Percentiles rank a stretch among this genome's conserved stretches.
These are phyloP conservation scores for Trichoderma semiorbis DNA, from an alignment of 2,329 filamentous ascomycete species.

Conservation along the genomic window DNA sequence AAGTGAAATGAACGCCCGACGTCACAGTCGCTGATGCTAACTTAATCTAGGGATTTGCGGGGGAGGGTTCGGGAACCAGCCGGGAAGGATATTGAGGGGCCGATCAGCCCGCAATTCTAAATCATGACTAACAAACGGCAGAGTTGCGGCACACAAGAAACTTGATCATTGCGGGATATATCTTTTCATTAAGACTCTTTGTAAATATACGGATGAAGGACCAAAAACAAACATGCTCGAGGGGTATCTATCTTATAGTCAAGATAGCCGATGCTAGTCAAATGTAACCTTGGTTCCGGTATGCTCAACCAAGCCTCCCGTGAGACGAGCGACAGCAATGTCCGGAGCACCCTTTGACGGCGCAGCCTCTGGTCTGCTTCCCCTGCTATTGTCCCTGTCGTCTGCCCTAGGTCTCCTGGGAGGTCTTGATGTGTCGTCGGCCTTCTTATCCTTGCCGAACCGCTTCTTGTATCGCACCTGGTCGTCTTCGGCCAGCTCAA, in stretches of 20 bases:
- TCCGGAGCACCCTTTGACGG: slow-evolving; percentile 44
- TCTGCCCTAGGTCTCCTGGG: slow-evolving; percentile 36
- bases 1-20: background rate
- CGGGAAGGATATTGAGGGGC: background rate
- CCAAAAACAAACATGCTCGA: background rate
- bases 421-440: slow-evolving; percentile 28
- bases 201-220: background rate
- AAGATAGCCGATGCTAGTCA: slow-evolving; percentile 47
- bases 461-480: slow-evolving; percentile 89
- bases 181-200: background rate
- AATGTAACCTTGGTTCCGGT: slow-evolving; percentile 81
- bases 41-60: background rate
- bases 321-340: slow-evolving; percentile 59
- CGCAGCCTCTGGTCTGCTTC: slow-evolving; percentile 27
- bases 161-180: background rate
- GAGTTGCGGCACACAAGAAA: background rate
- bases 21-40: background rate
- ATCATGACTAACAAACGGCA: background rate
- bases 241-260: slow-evolving; percentile 18
- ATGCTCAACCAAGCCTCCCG: slow-evolving; percentile 72
- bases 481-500: slow-evolving; percentile 92
- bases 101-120: background rate
- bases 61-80: background rate
- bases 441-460: slow-evolving; percentile 67
- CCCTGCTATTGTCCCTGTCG: slow-evolving; percentile 18